phyloP scores from a whole-genome alignment of 176 grass and related monocot genomes.

The Tuctoria greenei region DNA sequence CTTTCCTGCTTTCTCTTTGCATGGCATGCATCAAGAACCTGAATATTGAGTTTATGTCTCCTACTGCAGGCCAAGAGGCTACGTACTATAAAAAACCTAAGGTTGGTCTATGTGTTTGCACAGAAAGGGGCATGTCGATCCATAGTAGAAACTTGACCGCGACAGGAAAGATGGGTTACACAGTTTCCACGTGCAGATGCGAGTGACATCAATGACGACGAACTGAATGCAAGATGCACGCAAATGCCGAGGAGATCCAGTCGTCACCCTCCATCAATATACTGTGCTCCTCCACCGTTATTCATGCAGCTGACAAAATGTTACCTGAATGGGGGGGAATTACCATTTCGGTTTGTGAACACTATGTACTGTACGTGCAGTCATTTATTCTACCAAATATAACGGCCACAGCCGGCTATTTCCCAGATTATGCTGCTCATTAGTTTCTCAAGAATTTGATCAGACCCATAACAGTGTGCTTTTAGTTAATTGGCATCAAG shows the following conservation, averaged over 20 bases:
- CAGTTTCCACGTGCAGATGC: constrained; percentile 37
- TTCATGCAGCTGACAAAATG: neutral
- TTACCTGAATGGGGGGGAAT: neutral
- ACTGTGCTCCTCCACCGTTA: neutral
- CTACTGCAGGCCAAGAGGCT: neutral
- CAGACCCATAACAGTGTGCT: neutral
- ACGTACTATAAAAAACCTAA: constrained; percentile 1
- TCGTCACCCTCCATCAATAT: constrained; percentile 1
- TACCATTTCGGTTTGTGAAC: neutral
- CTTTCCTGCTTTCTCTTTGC: constrained; percentile 30
- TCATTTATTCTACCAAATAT: neutral
- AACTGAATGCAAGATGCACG: neutral
- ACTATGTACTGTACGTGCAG: neutral
- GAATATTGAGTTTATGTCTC: neutral
- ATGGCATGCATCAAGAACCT: constrained; percentile 23
- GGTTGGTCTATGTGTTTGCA: constrained; percentile 29
- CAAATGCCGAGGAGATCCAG: neutral
- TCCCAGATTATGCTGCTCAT: neutral
- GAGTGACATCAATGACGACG: constrained; percentile 29
- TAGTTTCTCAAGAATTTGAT: neutral
- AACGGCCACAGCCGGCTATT: neutral
- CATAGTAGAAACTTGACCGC: constrained; percentile 50
- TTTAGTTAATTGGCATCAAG: neutral
- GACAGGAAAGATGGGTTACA: constrained; percentile 42
- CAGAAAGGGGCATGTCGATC: constrained; percentile 37